Evolutionary conservation across 176 grass and related monocot species (phyloP), one percentile per base, ranked within the genome.

Genomic region (Urochloa ruziziensis): DNA sequence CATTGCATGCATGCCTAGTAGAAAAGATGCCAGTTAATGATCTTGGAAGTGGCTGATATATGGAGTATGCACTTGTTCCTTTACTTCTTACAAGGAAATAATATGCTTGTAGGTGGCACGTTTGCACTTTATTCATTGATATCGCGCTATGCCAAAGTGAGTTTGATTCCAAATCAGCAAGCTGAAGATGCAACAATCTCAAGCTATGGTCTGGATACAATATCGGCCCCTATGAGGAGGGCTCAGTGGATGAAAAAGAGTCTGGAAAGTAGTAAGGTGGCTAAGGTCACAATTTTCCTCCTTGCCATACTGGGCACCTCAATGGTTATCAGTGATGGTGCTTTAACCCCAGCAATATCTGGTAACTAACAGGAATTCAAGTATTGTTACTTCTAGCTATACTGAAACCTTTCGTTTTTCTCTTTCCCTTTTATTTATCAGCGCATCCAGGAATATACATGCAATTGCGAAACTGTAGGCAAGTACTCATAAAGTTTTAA

Each of bases 41-140:
- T n/a, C 7, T 56, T 56, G 21, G 10, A 10, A 56, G 21, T n/a
- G 52, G 53, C 7, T n/a, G n/a, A 56, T 56, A n/a, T 56, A 19
- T n/a, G n/a, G n/a, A n/a, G n/a, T n/a, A n/a, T n/a, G n/a, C 19
- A 56, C 5, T n/a, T 56, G 52, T n/a, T 23, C 19, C 5, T 23
- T 21, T 2, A n/a, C 19, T 7, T 54, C 67, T 70, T 70, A 70
- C n/a, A 70, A 43, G 23, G 25, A 43, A 23, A 34, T 14, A 48
- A 63, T 58, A 9, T 6, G 58, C 16, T 76, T 83, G 53, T 39
- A 92, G 90, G 83, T 10, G 87, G 87, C n/a, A 92, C 90, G 21
- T 92, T 92, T 58, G 90, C 90, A 4, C 39, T 92, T 37, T 89
- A 92, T 49, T 92, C 90, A 13, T 44, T 89, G 48, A 86, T 92